phyloP scores from a whole-genome alignment of 2,329 filamentous ascomycete genomes.

The Ophiostoma sp. region DNA sequence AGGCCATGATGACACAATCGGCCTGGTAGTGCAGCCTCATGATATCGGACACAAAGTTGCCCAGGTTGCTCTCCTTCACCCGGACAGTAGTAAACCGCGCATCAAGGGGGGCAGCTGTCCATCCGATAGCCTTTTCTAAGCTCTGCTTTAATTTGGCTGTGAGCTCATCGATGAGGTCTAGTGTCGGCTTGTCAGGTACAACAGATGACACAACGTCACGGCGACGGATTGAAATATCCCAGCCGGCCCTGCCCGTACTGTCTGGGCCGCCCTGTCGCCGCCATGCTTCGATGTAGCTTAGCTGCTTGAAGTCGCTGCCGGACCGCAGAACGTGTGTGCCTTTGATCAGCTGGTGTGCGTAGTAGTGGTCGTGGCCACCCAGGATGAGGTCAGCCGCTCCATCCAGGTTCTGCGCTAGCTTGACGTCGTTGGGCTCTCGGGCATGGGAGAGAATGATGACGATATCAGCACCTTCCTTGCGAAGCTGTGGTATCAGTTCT shows the following conservation, averaged over 20 bases:
- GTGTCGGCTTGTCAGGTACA: slow-evolving; percentile 55
- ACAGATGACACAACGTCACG: slow-evolving; percentile 68
- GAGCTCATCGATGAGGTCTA: slow-evolving; percentile 59
- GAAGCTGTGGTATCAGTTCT: slow-evolving; percentile 66
- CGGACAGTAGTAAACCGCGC: slow-evolving; percentile 80
- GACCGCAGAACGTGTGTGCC: slow-evolving; percentile 79
- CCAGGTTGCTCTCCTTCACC: slow-evolving; percentile 71
- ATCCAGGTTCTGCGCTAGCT: slow-evolving; percentile 67
- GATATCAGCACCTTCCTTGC: slow-evolving; percentile 73
- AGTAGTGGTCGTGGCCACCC: slow-evolving; percentile 87
- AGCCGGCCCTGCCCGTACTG: slow-evolving; percentile 22
- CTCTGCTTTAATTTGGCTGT: slow-evolving; percentile 70
- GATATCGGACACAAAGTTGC: slow-evolving; percentile 86
- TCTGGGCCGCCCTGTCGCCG: slow-evolving; percentile 41
- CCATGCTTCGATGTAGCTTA: slow-evolving; percentile 79
- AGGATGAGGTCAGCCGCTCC: slow-evolving; percentile 79
- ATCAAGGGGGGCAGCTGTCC: slow-evolving; percentile 75
- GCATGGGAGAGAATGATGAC: slow-evolving; percentile 79
- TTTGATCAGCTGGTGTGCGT: slow-evolving; percentile 70
- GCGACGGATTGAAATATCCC: slow-evolving; percentile 73
- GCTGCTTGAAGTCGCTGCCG: slow-evolving; percentile 85
- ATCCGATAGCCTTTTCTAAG: slow-evolving; percentile 76
- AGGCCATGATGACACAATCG: slow-evolving; percentile 78
- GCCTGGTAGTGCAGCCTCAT: slow-evolving; percentile 78
- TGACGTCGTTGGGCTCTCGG: slow-evolving; percentile 83